Percentiles rank a stretch among this genome's conserved stretches.
phyloP scores from a whole-genome alignment of 495 filamentous ascomycete genomes.

The Aspergillus cavernicola region DNA sequence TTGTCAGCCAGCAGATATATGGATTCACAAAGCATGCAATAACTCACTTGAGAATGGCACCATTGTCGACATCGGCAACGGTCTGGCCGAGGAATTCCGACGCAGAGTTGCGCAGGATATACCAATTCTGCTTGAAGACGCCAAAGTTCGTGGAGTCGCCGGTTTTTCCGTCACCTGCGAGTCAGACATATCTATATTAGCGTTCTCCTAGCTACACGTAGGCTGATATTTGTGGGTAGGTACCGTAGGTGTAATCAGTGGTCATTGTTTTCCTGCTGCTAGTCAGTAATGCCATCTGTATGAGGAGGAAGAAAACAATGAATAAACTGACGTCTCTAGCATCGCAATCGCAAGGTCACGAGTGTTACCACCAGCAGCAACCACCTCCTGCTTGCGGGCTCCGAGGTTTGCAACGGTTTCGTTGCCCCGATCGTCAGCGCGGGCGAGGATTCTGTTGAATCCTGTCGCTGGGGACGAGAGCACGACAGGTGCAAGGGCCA shows the following conservation, averaged over 20 bases:
- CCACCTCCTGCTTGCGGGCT: conserved; percentile 30
- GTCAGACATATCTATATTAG: background rate
- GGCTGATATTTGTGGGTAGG: background rate
- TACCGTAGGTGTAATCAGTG: conserved; percentile 36
- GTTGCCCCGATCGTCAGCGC: conserved; percentile 21
- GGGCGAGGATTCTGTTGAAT: too few species aligned
- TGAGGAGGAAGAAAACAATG: background rate
- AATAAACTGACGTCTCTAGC: conserved; percentile 32
- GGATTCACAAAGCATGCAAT: background rate
- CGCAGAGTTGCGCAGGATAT: conserved; percentile 30
- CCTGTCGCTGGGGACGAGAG: too few species aligned
- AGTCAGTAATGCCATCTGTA: background rate
- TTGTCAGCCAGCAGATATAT: background rate
- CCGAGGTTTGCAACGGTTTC: conserved; percentile 32
- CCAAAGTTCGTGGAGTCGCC: conserved; percentile 31
- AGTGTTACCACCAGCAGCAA: conserved; percentile 32
- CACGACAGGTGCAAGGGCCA: too few species aligned
- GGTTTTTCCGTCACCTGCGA: conserved; percentile 27
- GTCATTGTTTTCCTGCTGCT: conserved; percentile 27
- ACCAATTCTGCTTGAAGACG: conserved; percentile 41
- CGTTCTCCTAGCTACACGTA: background rate
- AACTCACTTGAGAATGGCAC: conserved; percentile 29
- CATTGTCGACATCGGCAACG: conserved; percentile 17
- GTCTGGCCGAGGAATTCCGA: conserved; percentile 24
- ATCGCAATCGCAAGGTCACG: conserved; percentile 41